Evolutionary conservation across 1,284 basidiomycete species (phyloP), one percentile per base, ranked within the genome.

Genomic region (Ganoderma lucidum): DNA sequence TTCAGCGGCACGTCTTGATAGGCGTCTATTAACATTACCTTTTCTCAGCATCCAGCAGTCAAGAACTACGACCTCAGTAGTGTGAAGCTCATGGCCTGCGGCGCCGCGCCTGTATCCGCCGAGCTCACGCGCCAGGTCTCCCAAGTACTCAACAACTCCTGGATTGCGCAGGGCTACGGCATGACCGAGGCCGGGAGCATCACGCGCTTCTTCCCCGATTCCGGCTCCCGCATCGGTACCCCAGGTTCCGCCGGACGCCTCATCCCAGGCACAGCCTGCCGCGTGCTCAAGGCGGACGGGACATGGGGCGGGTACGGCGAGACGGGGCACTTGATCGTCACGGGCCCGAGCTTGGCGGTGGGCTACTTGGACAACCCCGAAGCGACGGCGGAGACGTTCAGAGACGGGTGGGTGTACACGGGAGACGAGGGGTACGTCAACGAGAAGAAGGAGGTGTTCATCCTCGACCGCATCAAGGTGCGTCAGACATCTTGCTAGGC

Each of bases 51-150:
- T 79, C 90, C 92, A n/a, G 86, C 84, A 10, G 85, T 87, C n/a
- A 88, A 90, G 75, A 84, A 91, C 55, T 91, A 91, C 74, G 87
- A 94, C 73, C 81, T 96, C 35, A 84, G 83, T 44, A 80, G 83
- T 65, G 79, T 96, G 63, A 83, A 88, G 69, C 80, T 85, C 73
- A 83, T 88, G 69, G 85, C 94, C 80, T 84, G 83, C 48, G 91
- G 93, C 37, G 94, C 93, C 0, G 93, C 93, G 0, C 93, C 93
- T 2, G 80, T 95, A 4, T 89, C 92, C 4, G 81, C 84, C 30
- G 92, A 93, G 74, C 82, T 93, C 41, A 88, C 86, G 67, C 70
- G 83, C 41, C 84, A 88, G 72, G 78, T 93, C 48, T 81, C 86
- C 65, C 80, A 83, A 41, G 76, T 90, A 41, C 79, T 94, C 35